Conservation (phyloP, 495 filamentous ascomycete species). For the Podospora bellae-mahoneyi region DNA sequence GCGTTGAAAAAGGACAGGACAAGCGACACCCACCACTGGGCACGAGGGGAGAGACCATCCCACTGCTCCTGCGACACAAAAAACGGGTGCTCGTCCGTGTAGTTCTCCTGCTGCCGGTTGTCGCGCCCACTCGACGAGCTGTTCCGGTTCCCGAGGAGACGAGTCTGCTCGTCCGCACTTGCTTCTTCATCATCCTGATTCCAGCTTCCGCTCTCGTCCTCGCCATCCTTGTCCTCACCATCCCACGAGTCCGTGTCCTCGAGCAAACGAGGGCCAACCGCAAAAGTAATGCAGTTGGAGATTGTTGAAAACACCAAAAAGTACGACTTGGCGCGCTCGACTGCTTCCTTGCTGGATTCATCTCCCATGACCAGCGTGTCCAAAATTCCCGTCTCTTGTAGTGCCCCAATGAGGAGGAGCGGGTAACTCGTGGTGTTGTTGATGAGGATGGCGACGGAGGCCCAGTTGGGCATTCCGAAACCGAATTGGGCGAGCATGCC, state of each 20-base stretch:
- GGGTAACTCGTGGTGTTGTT: constrained; percentile 76
- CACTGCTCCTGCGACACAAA: constrained; percentile 20
- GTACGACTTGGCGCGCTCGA: constrained; percentile 66
- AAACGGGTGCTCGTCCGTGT: constrained; percentile 22
- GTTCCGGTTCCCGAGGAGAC: constrained; percentile 9
- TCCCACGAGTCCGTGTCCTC: constrained; percentile 27
- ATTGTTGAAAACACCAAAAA: constrained; percentile 58
- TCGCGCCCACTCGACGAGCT: neutral
- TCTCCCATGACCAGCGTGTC: constrained; percentile 43
- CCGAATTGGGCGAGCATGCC: constrained; percentile 38
- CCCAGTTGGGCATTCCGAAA: constrained; percentile 59
- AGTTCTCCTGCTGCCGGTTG: constrained; percentile 7
- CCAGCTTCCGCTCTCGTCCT: neutral
- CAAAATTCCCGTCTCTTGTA: constrained; percentile 64
- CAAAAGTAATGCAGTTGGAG: constrained; percentile 50
- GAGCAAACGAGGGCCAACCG: constrained; percentile 60
- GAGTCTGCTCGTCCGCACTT: constrained; percentile 24
- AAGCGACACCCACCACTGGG: constrained; percentile 36
- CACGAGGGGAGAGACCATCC: constrained; percentile 37
- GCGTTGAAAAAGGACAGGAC: constrained; percentile 59
- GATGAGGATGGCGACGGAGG: constrained; percentile 64
- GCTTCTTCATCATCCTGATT: constrained; percentile 5
- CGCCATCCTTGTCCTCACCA: constrained; percentile 21
- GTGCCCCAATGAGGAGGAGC: constrained; percentile 61
- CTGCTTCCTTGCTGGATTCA: constrained; percentile 42